Conservation (phyloP, 768 basidiomycete genomes). For the Galerina marginata region DNA sequence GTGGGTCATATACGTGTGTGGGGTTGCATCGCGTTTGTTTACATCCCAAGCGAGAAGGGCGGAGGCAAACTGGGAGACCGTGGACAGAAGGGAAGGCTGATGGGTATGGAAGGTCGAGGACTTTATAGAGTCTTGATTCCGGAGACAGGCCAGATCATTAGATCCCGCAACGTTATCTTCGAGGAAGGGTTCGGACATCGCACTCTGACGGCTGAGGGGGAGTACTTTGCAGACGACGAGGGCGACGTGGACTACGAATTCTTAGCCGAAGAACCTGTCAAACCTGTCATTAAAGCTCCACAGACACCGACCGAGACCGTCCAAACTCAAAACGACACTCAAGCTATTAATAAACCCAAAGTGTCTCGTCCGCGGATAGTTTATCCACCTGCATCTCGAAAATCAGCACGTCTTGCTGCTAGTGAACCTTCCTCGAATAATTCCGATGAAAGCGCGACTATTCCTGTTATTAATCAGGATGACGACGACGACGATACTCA, state of each 20-base stretch:
- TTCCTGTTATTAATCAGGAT: background rate
- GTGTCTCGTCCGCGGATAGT: slow-evolving; percentile 1
- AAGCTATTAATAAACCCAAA: background rate
- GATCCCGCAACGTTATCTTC: slow-evolving; percentile 16
- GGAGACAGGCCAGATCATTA: slow-evolving; percentile 14
- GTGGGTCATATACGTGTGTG: slow-evolving; percentile 14
- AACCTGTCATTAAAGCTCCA: background rate
- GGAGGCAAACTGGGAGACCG: slow-evolving; percentile 11
- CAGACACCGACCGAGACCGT: background rate
- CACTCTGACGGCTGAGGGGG: slow-evolving; percentile 19
- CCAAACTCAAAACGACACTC: background rate
- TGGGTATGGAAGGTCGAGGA: slow-evolving; percentile 15
- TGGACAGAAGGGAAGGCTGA: slow-evolving; percentile 8
- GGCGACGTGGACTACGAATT: slow-evolving; percentile 1
- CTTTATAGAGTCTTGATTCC: slow-evolving; percentile 18
- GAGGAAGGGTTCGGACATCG: slow-evolving; percentile 22
- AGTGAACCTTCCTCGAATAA: background rate
- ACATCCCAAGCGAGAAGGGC: slow-evolving; percentile 14
- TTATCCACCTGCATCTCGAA: slow-evolving; percentile 15
- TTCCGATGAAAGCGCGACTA: background rate
- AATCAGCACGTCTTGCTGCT: slow-evolving; percentile 1
- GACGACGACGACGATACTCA: background rate
- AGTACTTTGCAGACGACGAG: slow-evolving; percentile 12
- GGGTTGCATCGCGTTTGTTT: slow-evolving; percentile 16
- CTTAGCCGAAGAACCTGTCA: slow-evolving; percentile 1